These are phyloP conservation scores for Phialocephala subalpina DNA, from an alignment of 2,329 filamentous ascomycete species.

Conservation along the genomic window DNA sequence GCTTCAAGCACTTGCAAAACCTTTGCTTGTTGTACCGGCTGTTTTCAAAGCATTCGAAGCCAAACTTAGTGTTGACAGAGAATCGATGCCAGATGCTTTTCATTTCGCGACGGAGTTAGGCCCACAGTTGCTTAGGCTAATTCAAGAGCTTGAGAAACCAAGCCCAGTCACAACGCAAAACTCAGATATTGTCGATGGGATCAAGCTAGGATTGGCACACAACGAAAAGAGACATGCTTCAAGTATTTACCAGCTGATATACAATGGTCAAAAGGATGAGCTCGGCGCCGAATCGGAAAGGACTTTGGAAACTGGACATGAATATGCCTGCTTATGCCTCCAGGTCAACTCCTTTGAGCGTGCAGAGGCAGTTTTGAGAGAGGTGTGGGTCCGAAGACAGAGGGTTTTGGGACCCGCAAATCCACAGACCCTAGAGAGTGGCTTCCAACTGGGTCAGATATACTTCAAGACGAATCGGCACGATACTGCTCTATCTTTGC, in stretches of 20 bases:
- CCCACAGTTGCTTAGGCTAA: not conserved
- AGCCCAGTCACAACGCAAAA: not conserved
- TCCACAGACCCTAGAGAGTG: not conserved
- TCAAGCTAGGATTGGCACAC: not conserved
- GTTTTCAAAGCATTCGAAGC: slow-evolving; percentile 4
- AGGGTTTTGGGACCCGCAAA: not conserved
- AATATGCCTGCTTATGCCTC: slow-evolving; percentile 2
- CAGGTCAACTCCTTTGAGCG: slow-evolving; percentile 1
- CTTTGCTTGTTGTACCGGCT: not conserved
- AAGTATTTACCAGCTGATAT: not conserved
- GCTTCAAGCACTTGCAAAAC: not conserved
- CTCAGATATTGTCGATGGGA: not conserved
- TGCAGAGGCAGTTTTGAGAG: not conserved
- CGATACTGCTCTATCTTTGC: not conserved
- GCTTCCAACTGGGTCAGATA: not conserved
- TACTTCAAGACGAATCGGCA: not conserved
- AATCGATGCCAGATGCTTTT: not conserved
- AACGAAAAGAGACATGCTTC: slow-evolving; percentile 1
- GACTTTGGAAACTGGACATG: not conserved
- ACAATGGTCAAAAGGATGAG: not conserved
- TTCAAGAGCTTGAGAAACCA: slow-evolving; percentile 3
- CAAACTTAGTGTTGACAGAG: not conserved
- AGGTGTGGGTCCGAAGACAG: slow-evolving; percentile 3
- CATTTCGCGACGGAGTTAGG: not conserved
- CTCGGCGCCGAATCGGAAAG: not conserved